Evolutionary conservation across 1,139 yeast genomes (phyloP), one percentile per base, ranked within the genome.

Genomic region (Spencermartinsiella ligniputridi): DNA sequence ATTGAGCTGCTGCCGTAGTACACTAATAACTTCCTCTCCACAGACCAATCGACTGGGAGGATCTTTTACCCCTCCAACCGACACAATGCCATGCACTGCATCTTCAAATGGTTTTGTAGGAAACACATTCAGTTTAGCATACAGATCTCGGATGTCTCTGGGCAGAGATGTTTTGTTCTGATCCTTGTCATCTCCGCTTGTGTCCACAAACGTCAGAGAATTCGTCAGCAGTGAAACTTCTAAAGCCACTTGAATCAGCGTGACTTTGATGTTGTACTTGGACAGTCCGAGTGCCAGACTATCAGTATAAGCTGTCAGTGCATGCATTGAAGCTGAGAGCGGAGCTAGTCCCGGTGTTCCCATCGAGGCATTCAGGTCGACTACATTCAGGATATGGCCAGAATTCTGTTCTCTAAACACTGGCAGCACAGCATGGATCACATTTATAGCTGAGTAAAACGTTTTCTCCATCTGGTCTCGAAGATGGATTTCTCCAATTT

Each of bases 241-340:
- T 19, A 56, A 45, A 9, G 63, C 55, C 8, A 60, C 48, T 45
- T 62, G 57, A n/a, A 64, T 64, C 8, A 64, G 47, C 1, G 68
- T 58, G 21, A 61, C 55, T 36, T 58, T 61, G 37, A 64, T 49
- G 29, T 60, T 55, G 39, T 52, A 51, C 3, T 60, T 55, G 3
- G 60, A 58, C 2, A 62, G 53, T 34, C 60, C 59, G 40, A 62
- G 46, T 2, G 67, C 66, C n/a, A 64, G 50, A 3, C 62, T 56
- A 46, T 64, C 68, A 5, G 54, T 49, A 43, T 62, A 64, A 18
- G 68, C 68, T 44, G 64, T 68, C 13, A 64, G 49, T 3, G 66
- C 68, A 38, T 62, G 62, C 42, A 55, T 52, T 5, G 66, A 62
- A 3, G 65, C 53, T 1, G 64, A 50, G 34, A 56, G 33, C 9